Evolutionary conservation across 441 rosid genomes (phyloP), one percentile per base, ranked within the genome.

Genomic region (Flueggea neowawraea): DNA sequence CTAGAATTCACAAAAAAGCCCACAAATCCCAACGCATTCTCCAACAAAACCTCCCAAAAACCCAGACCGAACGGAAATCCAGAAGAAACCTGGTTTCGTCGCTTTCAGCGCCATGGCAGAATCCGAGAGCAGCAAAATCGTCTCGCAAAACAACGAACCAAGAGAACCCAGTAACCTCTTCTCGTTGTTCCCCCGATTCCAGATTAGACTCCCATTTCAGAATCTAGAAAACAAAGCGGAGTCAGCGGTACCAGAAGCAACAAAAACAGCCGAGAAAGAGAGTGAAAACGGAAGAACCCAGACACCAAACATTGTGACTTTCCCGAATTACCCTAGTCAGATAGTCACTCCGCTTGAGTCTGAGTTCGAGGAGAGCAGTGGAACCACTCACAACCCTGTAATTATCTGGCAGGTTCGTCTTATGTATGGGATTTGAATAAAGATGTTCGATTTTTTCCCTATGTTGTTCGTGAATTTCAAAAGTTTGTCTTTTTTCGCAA

Each of bases 351-450:
- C 89, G 1, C 52, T 88, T 32, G 83, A 79, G 60, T 6, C 74
- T 12, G 87, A 90, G 73, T 80, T 72, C 6, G 87, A 84, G 63
- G 83, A 72, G 56, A 70, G 75, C 55, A 56, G 85, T 50, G 87
- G 90, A 36, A 88, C 69, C 76, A 83, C 98, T 70, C 83, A 91
- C 17, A 90, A 90, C 56, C 86, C 90, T 51, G 41, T 84, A 51
- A 73, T 90, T 65, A 75, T 92, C 58, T 90, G 97, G 97, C 97
- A 92, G 98, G 98, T 92, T 41, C 11, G 72, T 64, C 50, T 56
- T 36, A 36, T 36, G 41, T 8, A 36, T 36, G 41, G 41, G 41
- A 22, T 36, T 8, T 36, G 7, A 36, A 36, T 36, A 36, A 36
- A 5, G 41, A 14, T 4, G 14, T 47, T 47, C 9, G 50, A 11